Evolutionary conservation across 1,284 basidiomycete species (phyloP).

Genomic region (Fomes fomentarius): DNA sequence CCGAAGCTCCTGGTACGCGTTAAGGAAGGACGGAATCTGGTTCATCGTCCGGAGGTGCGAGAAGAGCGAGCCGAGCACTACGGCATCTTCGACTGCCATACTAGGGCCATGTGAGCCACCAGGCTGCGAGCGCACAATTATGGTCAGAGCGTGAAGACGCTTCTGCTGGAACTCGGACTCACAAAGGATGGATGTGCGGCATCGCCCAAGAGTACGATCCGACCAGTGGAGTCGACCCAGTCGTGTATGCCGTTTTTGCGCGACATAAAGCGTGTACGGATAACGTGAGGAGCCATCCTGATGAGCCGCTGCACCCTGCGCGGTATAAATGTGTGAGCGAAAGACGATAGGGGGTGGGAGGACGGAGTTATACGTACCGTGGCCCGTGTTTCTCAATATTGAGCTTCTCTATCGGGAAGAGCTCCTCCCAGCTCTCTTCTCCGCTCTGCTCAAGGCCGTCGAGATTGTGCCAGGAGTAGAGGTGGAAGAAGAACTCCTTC

Average conservation of each 20-base stretch:
- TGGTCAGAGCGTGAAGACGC: slow-evolving; percentile 24
- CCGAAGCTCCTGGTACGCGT: slow-evolving; percentile 49
- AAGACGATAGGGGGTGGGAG: background rate
- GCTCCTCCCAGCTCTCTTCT: slow-evolving; percentile 28
- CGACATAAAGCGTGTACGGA: slow-evolving; percentile 34
- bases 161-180: slow-evolving; percentile 29
- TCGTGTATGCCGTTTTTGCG: slow-evolving; percentile 46
- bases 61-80: slow-evolving; percentile 51
- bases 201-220: slow-evolving; percentile 51
- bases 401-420: slow-evolving; percentile 20
- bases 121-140: slow-evolving; percentile 20
- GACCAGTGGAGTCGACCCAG: slow-evolving; percentile 54
- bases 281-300: slow-evolving; percentile 41
- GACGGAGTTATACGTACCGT: slow-evolving; percentile 17
- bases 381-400: slow-evolving; percentile 16
- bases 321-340: too few species aligned
- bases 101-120: slow-evolving; percentile 43
- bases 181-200: slow-evolving; percentile 49
- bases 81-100: slow-evolving; percentile 48
- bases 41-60: slow-evolving; percentile 41
- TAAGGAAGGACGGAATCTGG: slow-evolving; percentile 46
- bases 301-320: slow-evolving; percentile 48
- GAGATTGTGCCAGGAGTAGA: slow-evolving; percentile 22
- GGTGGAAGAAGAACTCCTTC: slow-evolving; percentile 27
- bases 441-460: slow-evolving; percentile 19